phyloP scores from a whole-genome alignment of 2,329 filamentous ascomycete genomes.

The Graphilbum sp. region DNA sequence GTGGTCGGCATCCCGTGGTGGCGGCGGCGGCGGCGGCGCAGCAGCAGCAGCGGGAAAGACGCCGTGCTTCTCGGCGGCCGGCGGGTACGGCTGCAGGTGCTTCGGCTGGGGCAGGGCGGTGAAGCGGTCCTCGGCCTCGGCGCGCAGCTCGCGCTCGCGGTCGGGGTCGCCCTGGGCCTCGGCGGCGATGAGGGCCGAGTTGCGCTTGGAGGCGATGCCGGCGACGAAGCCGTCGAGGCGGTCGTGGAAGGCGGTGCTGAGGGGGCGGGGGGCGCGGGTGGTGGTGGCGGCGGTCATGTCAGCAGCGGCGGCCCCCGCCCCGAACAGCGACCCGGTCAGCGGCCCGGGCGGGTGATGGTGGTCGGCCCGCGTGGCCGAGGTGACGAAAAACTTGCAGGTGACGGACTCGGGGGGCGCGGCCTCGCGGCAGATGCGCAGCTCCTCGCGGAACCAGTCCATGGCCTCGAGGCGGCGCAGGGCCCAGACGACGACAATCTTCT shows the following conservation, averaged over 20 bases:
- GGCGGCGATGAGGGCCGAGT: slow-evolving; percentile 66
- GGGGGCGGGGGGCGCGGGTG: slow-evolving; percentile 40
- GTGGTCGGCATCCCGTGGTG: slow-evolving; percentile 5
- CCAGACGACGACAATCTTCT: slow-evolving; percentile 87
- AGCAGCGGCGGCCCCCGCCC: too few species aligned
- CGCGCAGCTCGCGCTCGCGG: slow-evolving; percentile 62
- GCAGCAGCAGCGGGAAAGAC: neutral
- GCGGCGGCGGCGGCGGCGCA: slow-evolving; percentile 4
- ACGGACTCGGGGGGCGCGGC: slow-evolving; percentile 76
- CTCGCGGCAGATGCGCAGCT: slow-evolving; percentile 80
- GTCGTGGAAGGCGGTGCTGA: slow-evolving; percentile 67
- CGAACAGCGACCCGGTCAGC: too few species aligned
- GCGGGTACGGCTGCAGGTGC: slow-evolving; percentile 38
- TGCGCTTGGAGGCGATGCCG: slow-evolving; percentile 71
- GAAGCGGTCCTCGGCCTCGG: slow-evolving; percentile 71
- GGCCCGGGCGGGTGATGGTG: slow-evolving; percentile 14
- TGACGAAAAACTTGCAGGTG: slow-evolving; percentile 90
- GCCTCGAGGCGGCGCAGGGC: slow-evolving; percentile 78
- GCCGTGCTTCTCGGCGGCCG: neutral
- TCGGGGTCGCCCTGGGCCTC: slow-evolving; percentile 66
- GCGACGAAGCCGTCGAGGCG: slow-evolving; percentile 79
- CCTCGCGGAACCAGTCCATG: slow-evolving; percentile 96
- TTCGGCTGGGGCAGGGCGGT: slow-evolving; percentile 60
- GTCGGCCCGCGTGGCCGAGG: slow-evolving; percentile 47
- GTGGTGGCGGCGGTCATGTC: slow-evolving; percentile 14